Base-by-base conservation (phyloP, 805 yeast species). In the Suhomyces sp. region DNA sequence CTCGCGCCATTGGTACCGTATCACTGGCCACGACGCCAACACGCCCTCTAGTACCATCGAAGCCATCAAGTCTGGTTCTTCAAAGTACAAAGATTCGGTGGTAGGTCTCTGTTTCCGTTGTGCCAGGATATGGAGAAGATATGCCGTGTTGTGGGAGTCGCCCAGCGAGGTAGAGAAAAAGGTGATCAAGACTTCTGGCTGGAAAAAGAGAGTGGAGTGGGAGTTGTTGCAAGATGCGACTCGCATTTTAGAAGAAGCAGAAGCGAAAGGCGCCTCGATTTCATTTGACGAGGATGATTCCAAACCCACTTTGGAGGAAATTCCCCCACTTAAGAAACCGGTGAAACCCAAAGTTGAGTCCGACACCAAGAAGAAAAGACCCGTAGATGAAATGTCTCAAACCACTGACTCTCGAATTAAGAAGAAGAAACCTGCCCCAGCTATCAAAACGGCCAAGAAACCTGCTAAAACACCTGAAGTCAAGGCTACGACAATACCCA, bases 91-190 rank as follows among this genome's bases (percentile, higher is more conserved):
- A 4, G 55, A 70, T 5, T 60, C 71, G 1, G 69, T 83, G 1
- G 67, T 75, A 13, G 97, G 91, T 0, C 71, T 93, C 12, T 93
- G 99, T 66, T 69, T 79, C 25, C 75, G 98, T 49, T 93, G 99
- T 72, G 97, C 97, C 0, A 78, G 87, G 52, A 63, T 94, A 25
- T 93, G 98, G 98, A 78, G 97, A 65, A 73, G 96, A 39, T 93
- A 93, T 66, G 97, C 91, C 0, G 84, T 89, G 0, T 76, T 75
- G 8, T 94, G 98, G 98, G 89, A 85, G 57, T 83, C 82, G 31
- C 97, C 97, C 0, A 58, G 69, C 21, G 90, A 85, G 49, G 83
- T 89, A 0, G 67, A 83, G 43, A 81, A 76, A 63, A 82, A 80
- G 53, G 66, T 61, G 33, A 60, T 68, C 13, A 67, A 64, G 45